Evolutionary conservation across 2,329 filamentous ascomycete genomes (phyloP).

Genomic region (Botrytis aclada): DNA sequence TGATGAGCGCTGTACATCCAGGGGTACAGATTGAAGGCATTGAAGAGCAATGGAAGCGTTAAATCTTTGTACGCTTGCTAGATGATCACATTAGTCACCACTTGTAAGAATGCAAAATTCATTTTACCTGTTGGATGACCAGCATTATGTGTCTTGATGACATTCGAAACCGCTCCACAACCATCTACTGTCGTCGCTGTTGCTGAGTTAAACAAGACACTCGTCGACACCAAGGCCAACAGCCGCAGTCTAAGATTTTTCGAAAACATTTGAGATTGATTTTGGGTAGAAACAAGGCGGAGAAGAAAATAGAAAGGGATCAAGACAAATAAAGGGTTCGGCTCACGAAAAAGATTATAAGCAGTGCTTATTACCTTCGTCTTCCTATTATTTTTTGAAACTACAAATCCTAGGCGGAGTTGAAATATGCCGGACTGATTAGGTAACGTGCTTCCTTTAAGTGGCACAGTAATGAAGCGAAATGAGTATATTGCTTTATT

Average conservation of each 20-base stretch:
- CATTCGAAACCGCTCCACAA: background rate
- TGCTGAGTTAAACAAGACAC: background rate
- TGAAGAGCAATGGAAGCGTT: slow-evolving; percentile 20
- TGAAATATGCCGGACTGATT: background rate
- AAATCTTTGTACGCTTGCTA: background rate
- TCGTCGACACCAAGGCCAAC: background rate
- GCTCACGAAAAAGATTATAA: background rate
- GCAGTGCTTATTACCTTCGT: background rate
- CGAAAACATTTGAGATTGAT: background rate
- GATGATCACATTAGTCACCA: background rate
- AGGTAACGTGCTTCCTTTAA: background rate
- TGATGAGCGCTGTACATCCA: slow-evolving; percentile 21
- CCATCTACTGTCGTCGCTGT: background rate
- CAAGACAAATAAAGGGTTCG: background rate
- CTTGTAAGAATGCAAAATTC: background rate
- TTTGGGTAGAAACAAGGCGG: background rate
- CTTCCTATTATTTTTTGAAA: background rate
- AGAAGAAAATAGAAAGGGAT: background rate
- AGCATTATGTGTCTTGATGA: background rate
- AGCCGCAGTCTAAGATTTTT: background rate
- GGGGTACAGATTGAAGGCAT: slow-evolving; percentile 24
- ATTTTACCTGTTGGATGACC: background rate
- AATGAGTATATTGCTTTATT: background rate
- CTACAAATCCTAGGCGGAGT: background rate
- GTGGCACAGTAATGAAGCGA: slow-evolving; percentile 10